Evolutionary conservation across 345 rosid species (phyloP).

Genomic region (Luvunga scandens): DNA sequence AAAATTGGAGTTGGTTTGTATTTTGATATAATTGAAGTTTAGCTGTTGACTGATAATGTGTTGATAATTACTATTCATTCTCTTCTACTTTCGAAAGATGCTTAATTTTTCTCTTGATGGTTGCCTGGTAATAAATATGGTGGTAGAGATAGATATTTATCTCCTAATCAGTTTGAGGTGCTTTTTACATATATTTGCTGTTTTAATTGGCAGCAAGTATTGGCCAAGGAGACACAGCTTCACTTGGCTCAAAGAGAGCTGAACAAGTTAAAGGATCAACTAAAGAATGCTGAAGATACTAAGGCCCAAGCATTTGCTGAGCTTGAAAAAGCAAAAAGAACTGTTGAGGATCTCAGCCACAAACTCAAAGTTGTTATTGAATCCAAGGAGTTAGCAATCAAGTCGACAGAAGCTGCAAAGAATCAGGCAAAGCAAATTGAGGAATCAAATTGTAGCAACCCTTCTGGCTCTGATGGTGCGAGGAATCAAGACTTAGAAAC

Average conservation of each 20-base stretch:
- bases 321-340: slow-evolving; percentile 69
- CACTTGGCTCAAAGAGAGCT: slow-evolving; percentile 83
- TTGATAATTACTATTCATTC: not conserved
- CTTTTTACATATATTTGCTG: not conserved
- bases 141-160: not conserved
- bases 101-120: not conserved
- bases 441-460: slow-evolving; percentile 42
- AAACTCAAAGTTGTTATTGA: slow-evolving; percentile 56
- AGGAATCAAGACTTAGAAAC: slow-evolving; percentile 53
- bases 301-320: slow-evolving; percentile 73
- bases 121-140: not conserved
- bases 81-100: not conserved
- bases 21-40: not conserved
- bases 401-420: slow-evolving; percentile 70
- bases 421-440: slow-evolving; percentile 45
- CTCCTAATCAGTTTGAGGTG: not conserved
- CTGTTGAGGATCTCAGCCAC: slow-evolving; percentile 59
- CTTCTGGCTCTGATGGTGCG: slow-evolving; percentile 39
- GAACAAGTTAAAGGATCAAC: slow-evolving; percentile 65
- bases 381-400: slow-evolving; percentile 59
- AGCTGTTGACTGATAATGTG: not conserved
- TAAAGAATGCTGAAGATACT: slow-evolving; percentile 69
- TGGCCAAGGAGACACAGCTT: slow-evolving; percentile 84
- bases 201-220: slow-evolving; percentile 49
- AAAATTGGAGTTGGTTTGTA: not conserved